phyloP scores from a whole-genome alignment of 257 asterid species.

The Capsicum pubescens region DNA sequence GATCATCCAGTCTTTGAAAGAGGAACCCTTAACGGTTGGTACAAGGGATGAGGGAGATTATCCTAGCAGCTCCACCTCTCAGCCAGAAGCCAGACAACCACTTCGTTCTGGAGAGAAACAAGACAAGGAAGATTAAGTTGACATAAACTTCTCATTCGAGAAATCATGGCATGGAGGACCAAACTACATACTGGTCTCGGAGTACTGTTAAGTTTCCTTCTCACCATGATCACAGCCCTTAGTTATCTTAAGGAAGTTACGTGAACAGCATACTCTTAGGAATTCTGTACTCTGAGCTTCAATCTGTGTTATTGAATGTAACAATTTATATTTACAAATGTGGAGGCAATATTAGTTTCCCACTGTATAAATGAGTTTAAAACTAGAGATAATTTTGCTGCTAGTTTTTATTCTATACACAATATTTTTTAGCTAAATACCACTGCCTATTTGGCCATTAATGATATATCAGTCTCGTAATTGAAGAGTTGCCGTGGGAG shows the following conservation, averaged over 20 bases:
- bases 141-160: too few species aligned
- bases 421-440: not conserved
- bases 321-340: not conserved
- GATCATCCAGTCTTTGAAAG: slow-evolving; percentile 53
- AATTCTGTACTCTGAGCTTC: not conserved
- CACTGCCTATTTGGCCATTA: not conserved
- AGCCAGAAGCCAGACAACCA: slow-evolving; percentile 45
- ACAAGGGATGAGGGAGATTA: slow-evolving; percentile 43
- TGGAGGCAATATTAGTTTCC: not conserved
- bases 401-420: not conserved
- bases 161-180: too few species aligned
- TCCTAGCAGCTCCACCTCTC: slow-evolving; percentile 43
- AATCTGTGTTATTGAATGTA: not conserved
- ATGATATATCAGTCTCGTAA: too few species aligned
- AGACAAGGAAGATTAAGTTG: slow-evolving; percentile 60
- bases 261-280: not conserved
- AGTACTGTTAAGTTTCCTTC: not conserved
- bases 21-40: slow-evolving; percentile 48
- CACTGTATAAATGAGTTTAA: not conserved
- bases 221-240: not conserved
- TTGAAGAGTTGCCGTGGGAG: too few species aligned
- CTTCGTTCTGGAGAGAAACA: slow-evolving; percentile 39
- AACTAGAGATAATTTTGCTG: not conserved
- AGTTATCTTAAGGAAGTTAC: not conserved
- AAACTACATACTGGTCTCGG: not conserved